Evolutionary conservation across 371 early-diverging fungal species (phyloP).

Genomic region (Thermomucor indicae-seudaticae): DNA sequence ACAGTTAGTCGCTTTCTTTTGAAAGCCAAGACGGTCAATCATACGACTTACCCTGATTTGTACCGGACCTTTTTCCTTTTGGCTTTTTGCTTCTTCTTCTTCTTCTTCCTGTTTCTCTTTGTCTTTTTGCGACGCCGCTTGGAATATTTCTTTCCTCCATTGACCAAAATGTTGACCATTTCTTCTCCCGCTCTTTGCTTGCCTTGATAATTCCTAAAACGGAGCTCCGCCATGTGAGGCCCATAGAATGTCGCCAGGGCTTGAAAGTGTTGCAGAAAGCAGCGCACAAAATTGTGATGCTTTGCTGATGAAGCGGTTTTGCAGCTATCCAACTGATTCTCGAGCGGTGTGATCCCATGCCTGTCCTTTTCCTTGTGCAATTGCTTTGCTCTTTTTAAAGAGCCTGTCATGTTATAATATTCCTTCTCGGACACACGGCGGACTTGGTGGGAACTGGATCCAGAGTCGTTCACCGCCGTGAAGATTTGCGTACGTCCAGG

Average conservation of each 20-base stretch:
- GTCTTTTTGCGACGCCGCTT: background rate
- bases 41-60: background rate
- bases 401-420: background rate
- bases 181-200: background rate
- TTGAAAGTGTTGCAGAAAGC: background rate
- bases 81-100: background rate
- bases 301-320: background rate
- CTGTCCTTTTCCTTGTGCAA: background rate
- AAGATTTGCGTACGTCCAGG: background rate
- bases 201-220: background rate
- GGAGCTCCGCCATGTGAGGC: background rate
- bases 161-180: background rate
- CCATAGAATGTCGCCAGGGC: background rate
- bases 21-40: background rate
- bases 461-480: background rate
- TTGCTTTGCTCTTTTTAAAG: background rate
- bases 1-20: no score
- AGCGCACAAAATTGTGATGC: background rate
- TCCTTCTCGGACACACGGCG: background rate
- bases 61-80: background rate
- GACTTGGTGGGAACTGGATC: background rate
- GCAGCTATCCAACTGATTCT: background rate
- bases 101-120: background rate
- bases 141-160: background rate
- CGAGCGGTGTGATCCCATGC: background rate